Evolutionary conservation across 2,329 filamentous ascomycete species (phyloP).

Genomic region (Lachnellula hyalina): DNA sequence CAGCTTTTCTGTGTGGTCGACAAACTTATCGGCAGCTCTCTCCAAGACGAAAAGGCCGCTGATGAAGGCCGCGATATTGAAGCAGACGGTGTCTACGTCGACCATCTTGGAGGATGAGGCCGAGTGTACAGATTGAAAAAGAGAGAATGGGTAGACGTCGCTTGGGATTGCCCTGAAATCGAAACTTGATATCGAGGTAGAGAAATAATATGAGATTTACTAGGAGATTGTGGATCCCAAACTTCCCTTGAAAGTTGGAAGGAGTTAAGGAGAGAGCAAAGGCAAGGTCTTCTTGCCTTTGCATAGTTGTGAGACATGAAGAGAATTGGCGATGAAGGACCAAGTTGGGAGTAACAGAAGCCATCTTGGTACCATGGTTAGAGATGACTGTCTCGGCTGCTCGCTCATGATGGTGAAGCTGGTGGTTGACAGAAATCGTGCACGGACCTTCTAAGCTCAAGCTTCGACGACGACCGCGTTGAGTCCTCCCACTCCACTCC

Average conservation of each 20-base stretch:
- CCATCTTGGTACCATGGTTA: not conserved
- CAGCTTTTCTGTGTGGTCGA: constrained; percentile 45
- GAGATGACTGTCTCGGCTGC: not conserved
- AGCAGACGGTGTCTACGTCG: constrained; percentile 24
- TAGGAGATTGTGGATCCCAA: not conserved
- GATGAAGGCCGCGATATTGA: constrained; percentile 40
- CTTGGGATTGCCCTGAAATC: too few relatives aligned
- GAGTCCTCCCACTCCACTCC: not conserved
- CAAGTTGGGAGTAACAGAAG: not conserved
- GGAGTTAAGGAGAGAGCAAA: not conserved
- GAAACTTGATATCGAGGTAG: too few relatives aligned
- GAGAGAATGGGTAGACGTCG: too few relatives aligned
- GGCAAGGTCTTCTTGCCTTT: not conserved
- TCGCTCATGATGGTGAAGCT: not conserved
- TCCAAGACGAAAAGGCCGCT: constrained; percentile 45
- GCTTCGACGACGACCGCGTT: too few relatives aligned
- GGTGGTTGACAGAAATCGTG: not conserved
- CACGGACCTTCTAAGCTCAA: not conserved
- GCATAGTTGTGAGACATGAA: not conserved
- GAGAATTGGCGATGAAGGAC: not conserved
- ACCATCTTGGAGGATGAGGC: constrained; percentile 10
- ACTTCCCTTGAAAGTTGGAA: not conserved
- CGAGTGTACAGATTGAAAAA: not conserved
- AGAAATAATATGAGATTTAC: too few relatives aligned
- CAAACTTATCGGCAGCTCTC: constrained; percentile 46